A percentile compares a stretch with the other conserved stretches of the same genome.
Conservation (phyloP, 1,139 yeast species). For the Pneumocystis jirovecii region DNA sequence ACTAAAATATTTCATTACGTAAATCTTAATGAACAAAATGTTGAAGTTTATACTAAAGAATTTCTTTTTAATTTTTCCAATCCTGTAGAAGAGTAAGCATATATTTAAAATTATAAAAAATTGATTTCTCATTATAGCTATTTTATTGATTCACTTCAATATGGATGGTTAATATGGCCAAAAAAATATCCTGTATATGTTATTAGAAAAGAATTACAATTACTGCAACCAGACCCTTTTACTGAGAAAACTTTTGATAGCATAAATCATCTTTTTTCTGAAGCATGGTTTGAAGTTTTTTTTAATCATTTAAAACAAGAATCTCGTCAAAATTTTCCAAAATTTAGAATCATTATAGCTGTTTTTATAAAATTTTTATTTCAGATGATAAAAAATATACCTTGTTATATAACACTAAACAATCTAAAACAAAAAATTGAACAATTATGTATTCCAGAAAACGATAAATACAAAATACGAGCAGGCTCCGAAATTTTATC, state of each 20-base stretch:
- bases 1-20: neutral
- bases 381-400: conserved; percentile 6
- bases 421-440: conserved; percentile 8
- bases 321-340: conserved; percentile 24
- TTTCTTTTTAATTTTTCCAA: conserved; percentile 25
- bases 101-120: neutral
- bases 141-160: conserved; percentile 39
- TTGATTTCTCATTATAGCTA: neutral
- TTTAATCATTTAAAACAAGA: conserved; percentile 33
- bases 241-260: conserved; percentile 31
- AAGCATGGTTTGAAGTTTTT: conserved; percentile 44
- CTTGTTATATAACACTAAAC: conserved; percentile 7
- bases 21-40: conserved; percentile 30
- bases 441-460: conserved; percentile 8
- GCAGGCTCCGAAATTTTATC: conserved; percentile 26
- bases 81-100: neutral
- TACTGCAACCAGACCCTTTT: conserved; percentile 26
- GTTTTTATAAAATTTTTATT: conserved; percentile 9
- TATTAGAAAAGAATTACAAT: conserved; percentile 19
- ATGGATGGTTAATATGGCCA: conserved; percentile 78
- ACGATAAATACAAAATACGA: conserved; percentile 28
- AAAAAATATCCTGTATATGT: conserved; percentile 36
- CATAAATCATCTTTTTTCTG: conserved; percentile 36
- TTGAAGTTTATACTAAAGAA: conserved; percentile 26
- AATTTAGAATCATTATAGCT: conserved; percentile 18